A percentile compares a stretch with the other conserved stretches of the same genome.
Evolutionary conservation across 1,139 yeast genomes (phyloP).

Genomic region (Petasospora fabianii): DNA sequence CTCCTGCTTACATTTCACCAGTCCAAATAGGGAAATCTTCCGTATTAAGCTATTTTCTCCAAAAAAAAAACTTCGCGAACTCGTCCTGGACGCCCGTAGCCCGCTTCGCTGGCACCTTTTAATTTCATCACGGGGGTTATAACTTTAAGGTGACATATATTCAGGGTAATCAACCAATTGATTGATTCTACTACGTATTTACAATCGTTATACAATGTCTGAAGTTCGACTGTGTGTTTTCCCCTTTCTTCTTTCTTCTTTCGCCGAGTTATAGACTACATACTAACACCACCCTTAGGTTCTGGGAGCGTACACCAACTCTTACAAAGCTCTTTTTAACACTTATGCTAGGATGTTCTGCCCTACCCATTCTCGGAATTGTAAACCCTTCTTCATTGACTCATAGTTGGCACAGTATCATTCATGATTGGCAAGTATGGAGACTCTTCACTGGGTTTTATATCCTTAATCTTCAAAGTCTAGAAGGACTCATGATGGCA

Average conservation of each 20-base stretch:
- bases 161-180: too few species aligned
- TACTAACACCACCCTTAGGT: slow-evolving; percentile 23
- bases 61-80: too few species aligned
- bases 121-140: too few species aligned
- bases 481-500: slow-evolving; percentile 48
- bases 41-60: too few species aligned
- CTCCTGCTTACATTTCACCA: too few species aligned
- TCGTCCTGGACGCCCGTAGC: too few species aligned
- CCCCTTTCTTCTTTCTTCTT: too few species aligned
- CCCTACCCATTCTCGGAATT: slow-evolving; percentile 16
- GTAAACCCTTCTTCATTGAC: neutral
- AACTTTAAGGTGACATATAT: too few species aligned
- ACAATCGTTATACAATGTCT: slow-evolving; percentile 4
- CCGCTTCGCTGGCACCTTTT: too few species aligned
- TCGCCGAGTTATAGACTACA: too few species aligned
- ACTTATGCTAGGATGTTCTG: slow-evolving; percentile 34
- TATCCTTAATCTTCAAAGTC: slow-evolving; percentile 39
- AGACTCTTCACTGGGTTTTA: slow-evolving; percentile 48
- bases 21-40: too few species aligned
- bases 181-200: too few species aligned
- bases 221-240: slow-evolving; percentile 3
- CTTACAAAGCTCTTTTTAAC: slow-evolving; percentile 35
- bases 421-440: slow-evolving; percentile 38
- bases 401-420: slow-evolving; percentile 29
- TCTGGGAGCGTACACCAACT: slow-evolving; percentile 35